Percentiles rank a stretch among this genome's conserved stretches.
phyloP scores from a whole-genome alignment of 257 asterid genomes.

The Agastache rugosa region DNA sequence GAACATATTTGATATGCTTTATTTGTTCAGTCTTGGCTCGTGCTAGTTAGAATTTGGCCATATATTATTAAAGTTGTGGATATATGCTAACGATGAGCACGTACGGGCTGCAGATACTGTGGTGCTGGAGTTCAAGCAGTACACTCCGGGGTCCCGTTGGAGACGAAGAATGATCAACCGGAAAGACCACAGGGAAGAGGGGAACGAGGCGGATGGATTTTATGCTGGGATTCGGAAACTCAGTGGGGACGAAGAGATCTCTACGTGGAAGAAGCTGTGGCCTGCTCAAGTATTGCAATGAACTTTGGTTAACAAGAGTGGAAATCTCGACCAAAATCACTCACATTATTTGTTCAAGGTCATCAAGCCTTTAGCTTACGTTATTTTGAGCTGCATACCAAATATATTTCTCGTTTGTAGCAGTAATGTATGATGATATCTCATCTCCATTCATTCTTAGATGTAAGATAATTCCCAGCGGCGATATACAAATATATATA shows the following conservation, averaged over 20 bases:
- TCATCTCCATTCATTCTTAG: conserved; percentile 22
- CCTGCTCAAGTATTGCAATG: conserved; percentile 61
- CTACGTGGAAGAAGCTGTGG: conserved; percentile 74
- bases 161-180: conserved; percentile 59
- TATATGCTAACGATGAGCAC: conserved; percentile 29
- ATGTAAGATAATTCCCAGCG: conserved; percentile 14
- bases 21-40: too few relatives aligned
- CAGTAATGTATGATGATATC: conserved; percentile 24
- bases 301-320: not conserved
- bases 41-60: too few relatives aligned
- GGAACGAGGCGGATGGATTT: conserved; percentile 77
- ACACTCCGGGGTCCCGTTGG: conserved; percentile 83
- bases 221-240: conserved; percentile 79
- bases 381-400: not conserved
- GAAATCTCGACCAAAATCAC: conserved; percentile 31
- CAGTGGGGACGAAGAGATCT: conserved; percentile 50
- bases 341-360: not conserved
- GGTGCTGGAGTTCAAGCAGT: conserved; percentile 83
- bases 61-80: not conserved
- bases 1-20: too few relatives aligned
- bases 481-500: not conserved
- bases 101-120: conserved; percentile 53
- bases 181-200: conserved; percentile 78
- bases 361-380: not conserved
- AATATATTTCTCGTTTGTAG: not conserved